Evolutionary conservation across 2,329 filamentous ascomycete genomes (phyloP).

Genomic region (Periconia sp.): DNA sequence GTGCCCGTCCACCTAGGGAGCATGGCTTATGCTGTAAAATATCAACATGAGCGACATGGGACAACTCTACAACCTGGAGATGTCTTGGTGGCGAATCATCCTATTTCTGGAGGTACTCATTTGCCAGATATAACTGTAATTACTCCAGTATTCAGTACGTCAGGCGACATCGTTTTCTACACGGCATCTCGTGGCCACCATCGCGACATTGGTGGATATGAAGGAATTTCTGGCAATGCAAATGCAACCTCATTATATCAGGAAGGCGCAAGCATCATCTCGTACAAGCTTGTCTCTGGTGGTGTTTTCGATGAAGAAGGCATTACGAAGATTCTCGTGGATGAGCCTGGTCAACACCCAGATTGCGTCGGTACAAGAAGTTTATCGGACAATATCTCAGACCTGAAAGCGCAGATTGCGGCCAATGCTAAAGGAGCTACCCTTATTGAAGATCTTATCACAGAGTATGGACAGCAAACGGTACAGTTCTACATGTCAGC

Average conservation of each 20-base stretch:
- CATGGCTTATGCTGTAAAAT: conserved; percentile 52
- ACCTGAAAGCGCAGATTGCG: conserved; percentile 45
- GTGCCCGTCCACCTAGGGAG: conserved; percentile 52
- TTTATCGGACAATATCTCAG: conserved; percentile 42
- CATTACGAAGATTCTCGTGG: conserved; percentile 32
- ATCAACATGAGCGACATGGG: conserved; percentile 41
- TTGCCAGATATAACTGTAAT: conserved; percentile 35
- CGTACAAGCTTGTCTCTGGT: conserved; percentile 44
- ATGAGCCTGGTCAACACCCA: conserved; percentile 33
- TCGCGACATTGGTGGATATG: conserved; percentile 32
- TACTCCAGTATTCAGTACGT: conserved; percentile 32
- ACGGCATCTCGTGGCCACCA: conserved; percentile 36
- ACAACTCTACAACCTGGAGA: conserved; percentile 31
- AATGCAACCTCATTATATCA: conserved; percentile 48
- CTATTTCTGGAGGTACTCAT: conserved; percentile 34
- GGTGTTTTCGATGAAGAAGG: conserved; percentile 45
- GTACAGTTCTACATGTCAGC: conserved; percentile 51
- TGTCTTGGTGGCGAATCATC: conserved; percentile 36
- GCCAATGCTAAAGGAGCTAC: conserved; percentile 43
- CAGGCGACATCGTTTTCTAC: conserved; percentile 31
- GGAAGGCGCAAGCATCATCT: conserved; percentile 55
- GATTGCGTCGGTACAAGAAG: conserved; percentile 40
- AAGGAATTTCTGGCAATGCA: conserved; percentile 47
- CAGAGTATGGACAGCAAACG: conserved; percentile 39
- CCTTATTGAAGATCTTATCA: conserved; percentile 44